phyloP scores from a whole-genome alignment of 2,329 filamentous ascomycete species.

The Venturia carpophila region DNA sequence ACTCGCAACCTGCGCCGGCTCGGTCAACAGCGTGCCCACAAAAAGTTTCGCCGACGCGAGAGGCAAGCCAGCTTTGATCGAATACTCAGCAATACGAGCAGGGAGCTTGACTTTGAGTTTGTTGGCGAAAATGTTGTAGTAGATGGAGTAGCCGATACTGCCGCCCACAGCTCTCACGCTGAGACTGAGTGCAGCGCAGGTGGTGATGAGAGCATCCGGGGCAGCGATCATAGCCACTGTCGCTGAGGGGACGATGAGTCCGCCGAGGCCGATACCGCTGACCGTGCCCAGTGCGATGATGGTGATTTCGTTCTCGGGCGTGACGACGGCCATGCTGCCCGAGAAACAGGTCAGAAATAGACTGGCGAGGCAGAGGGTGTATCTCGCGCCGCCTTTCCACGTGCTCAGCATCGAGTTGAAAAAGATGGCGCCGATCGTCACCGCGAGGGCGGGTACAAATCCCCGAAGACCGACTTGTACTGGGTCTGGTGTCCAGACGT shows the following conservation, averaged over 20 bases:
- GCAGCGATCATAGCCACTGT: slow-evolving; percentile 25
- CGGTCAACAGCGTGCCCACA: slow-evolving; percentile 11
- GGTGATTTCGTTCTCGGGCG: slow-evolving; percentile 28
- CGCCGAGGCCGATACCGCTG: slow-evolving; percentile 33
- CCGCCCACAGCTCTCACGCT: slow-evolving; percentile 19
- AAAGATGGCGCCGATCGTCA: slow-evolving; percentile 26
- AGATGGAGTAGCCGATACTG: slow-evolving; percentile 19
- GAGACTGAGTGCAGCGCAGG: slow-evolving; percentile 20
- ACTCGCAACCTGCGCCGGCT: not conserved
- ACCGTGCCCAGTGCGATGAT: slow-evolving; percentile 28
- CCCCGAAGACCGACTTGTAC: slow-evolving; percentile 29
- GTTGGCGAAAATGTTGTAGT: slow-evolving; percentile 20
- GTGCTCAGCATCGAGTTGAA: slow-evolving; percentile 28
- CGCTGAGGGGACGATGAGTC: slow-evolving; percentile 30
- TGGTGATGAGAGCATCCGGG: slow-evolving; percentile 29
- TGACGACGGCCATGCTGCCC: slow-evolving; percentile 28
- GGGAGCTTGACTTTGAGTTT: slow-evolving; percentile 18
- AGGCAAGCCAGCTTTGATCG: slow-evolving; percentile 18
- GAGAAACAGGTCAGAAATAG: slow-evolving; percentile 29
- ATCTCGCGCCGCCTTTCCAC: slow-evolving; percentile 23
- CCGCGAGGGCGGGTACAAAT: slow-evolving; percentile 25
- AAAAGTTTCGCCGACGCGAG: slow-evolving; percentile 13
- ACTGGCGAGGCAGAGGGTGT: slow-evolving; percentile 28
- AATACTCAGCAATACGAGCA: slow-evolving; percentile 10
- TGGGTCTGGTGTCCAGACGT: slow-evolving; percentile 27